Evolutionary conservation across 441 rosid genomes (phyloP).

Genomic region (Eruca vesicaria): DNA sequence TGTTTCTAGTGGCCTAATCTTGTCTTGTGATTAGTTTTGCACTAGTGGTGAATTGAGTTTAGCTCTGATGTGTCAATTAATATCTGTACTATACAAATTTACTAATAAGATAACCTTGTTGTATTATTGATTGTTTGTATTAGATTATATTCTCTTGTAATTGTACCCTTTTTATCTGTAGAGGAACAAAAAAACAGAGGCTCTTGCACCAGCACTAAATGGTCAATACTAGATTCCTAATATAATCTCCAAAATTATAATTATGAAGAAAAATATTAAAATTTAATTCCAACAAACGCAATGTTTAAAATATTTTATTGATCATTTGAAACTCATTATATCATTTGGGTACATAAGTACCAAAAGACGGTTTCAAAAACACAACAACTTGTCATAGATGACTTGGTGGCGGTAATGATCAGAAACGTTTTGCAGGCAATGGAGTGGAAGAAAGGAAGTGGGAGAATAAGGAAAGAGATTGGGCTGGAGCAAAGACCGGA

Average conservation of each 20-base stretch:
- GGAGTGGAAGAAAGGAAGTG: conserved; percentile 41
- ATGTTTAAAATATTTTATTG: conserved; percentile 2
- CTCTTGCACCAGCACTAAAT: not conserved
- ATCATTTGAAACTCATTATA: not conserved
- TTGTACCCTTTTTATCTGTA: conserved; percentile 3
- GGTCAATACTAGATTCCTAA: not conserved
- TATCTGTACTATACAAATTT: too few relatives aligned
- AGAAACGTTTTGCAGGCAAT: conserved; percentile 47
- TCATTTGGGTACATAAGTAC: conserved; percentile 13
- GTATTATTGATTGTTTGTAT: conserved; percentile 26
- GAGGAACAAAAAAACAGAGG: not conserved
- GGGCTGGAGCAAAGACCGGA: conserved; percentile 44
- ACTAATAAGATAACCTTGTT: conserved; percentile 24
- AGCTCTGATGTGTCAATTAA: not conserved
- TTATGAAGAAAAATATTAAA: not conserved
- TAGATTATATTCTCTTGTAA: conserved; percentile 1
- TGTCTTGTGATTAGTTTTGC: not conserved
- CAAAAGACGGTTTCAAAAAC: not conserved
- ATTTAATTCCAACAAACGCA: not conserved
- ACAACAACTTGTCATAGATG: conserved; percentile 19
- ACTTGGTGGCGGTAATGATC: conserved; percentile 23
- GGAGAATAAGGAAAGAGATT: conserved; percentile 49
- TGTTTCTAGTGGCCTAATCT: not conserved
- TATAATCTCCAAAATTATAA: not conserved
- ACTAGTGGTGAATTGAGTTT: not conserved